Percentiles rank a stretch among this genome's conserved stretches.
phyloP scores from a whole-genome alignment of 2,329 filamentous ascomycete genomes.

The Penicillium hesseltinei region DNA sequence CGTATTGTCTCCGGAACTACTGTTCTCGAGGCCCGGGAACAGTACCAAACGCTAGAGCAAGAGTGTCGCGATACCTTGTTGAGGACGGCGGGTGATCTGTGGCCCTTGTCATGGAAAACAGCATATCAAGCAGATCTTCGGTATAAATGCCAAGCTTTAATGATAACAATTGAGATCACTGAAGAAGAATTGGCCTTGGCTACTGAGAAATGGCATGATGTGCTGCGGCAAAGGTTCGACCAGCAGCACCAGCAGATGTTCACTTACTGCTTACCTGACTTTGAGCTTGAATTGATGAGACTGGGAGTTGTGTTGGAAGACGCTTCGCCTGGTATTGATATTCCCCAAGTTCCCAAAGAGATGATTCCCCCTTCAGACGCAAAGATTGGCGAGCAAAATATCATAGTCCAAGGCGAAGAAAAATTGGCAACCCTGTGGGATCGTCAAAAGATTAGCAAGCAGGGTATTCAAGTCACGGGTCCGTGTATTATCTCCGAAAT shows the following conservation, averaged over 20 bases:
- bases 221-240: conserved; percentile 43
- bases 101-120: conserved; percentile 31
- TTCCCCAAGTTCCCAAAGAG: conserved; percentile 35
- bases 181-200: conserved; percentile 35
- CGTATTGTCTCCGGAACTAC: conserved; percentile 40
- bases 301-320: conserved; percentile 48
- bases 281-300: conserved; percentile 51
- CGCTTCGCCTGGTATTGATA: conserved; percentile 42
- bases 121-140: conserved; percentile 48
- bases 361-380: conserved; percentile 37
- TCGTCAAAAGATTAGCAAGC: conserved; percentile 41
- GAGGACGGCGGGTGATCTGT: conserved; percentile 32
- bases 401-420: conserved; percentile 42
- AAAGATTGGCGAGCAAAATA: conserved; percentile 39
- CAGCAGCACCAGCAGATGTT: conserved; percentile 48
- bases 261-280: conserved; percentile 43
- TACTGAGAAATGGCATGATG: conserved; percentile 29
- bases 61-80: conserved; percentile 41
- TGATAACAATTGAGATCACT: conserved; percentile 36
- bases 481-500: conserved; percentile 52
- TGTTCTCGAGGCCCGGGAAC: conserved; percentile 32
- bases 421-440: conserved; percentile 48
- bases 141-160: conserved; percentile 49
- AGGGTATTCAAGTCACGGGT: conserved; percentile 43
- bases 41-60: conserved; percentile 39